A percentile compares a stretch with the other conserved stretches of the same genome.
These are phyloP conservation scores for Aspergillus steynii DNA, from an alignment of 495 filamentous ascomycete species.

Conservation along the genomic window DNA sequence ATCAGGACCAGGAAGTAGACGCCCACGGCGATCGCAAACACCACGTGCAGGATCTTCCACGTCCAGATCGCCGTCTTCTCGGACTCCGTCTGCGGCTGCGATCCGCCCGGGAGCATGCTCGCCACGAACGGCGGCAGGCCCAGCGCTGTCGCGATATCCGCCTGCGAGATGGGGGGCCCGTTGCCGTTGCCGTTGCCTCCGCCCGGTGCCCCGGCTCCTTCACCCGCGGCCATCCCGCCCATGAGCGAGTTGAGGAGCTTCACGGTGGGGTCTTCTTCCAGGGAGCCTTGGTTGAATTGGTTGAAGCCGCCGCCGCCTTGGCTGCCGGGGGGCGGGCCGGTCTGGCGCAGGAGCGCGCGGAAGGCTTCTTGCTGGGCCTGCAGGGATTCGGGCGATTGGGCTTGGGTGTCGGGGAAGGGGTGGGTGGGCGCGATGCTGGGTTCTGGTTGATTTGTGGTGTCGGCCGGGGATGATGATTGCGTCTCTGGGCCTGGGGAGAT, in stretches of 20 bases:
- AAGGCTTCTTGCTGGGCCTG: constrained; percentile 46
- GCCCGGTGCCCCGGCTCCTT: background rate
- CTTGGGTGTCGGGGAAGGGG: constrained; percentile 8
- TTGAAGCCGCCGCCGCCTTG: constrained; percentile 19
- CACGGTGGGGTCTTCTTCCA: constrained; percentile 60
- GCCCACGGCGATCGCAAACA: constrained; percentile 70
- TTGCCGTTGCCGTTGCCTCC: constrained; percentile 21
- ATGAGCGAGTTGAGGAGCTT: constrained; percentile 62
- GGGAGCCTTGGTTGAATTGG: constrained; percentile 13
- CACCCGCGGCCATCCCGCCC: constrained; percentile 35
- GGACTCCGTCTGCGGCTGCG: constrained; percentile 28
- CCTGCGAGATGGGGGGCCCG: constrained; percentile 36
- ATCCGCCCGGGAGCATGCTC: constrained; percentile 31
- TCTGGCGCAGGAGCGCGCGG: constrained; percentile 43
- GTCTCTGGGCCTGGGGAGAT: constrained; percentile 22
- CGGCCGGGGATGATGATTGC: constrained; percentile 9
- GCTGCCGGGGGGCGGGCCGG: constrained; percentile 31
- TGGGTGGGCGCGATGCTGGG: background rate
- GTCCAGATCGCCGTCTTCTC: constrained; percentile 52
- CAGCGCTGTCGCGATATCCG: constrained; percentile 34
- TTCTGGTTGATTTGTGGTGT: background rate
- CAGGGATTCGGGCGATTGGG: constrained; percentile 21
- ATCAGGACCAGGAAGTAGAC: constrained; percentile 60
- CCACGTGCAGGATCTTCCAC: constrained; percentile 75
- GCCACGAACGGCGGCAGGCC: constrained; percentile 49